Evolutionary conservation across 352 stramenopile genomes (phyloP), one percentile per base, ranked within the genome.

Genomic region (Pythium monospermum): DNA sequence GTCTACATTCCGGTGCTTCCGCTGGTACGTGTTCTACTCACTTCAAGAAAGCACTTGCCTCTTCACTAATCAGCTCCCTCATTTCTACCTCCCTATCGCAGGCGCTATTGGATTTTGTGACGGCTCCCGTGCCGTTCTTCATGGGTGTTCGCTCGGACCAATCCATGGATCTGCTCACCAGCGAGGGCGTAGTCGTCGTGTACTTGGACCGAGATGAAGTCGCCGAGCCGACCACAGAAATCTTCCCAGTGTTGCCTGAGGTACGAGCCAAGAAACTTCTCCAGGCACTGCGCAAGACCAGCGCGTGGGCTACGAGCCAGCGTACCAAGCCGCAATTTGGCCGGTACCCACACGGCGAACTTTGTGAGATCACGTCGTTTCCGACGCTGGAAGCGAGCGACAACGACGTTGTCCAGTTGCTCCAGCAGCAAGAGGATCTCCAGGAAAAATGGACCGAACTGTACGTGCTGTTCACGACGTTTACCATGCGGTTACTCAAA

Each of bases 1-100:
- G 79, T 91, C 10, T 91, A 91, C 50, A 87, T 91, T 16, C 79
- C 79, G 0, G 61, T 88, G 22, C 65, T 91, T 19, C 73, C 78
- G 15, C 40, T 83, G 51, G 78, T 87, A 73, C 27, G 61, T n/a
- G n/a, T n/a, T n/a, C n/a, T n/a, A n/a, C n/a, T n/a, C n/a, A n/a
- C n/a, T n/a, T n/a, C n/a, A n/a, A n/a, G n/a, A n/a, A n/a, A n/a
- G n/a, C n/a, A n/a, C n/a, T n/a, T n/a, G n/a, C n/a, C n/a, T n/a
- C n/a, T n/a, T n/a, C n/a, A n/a, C n/a, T n/a, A n/a, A n/a, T n/a
- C n/a, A n/a, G n/a, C n/a, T n/a, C n/a, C n/a, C n/a, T n/a, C 45
- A 15, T 12, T 1, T 39, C 4, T 16, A 32, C 6, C 18, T 18
- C 47, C 4, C 41, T 61, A 1, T 25, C 57, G 2, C 6, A 91